phyloP scores from a whole-genome alignment of 108 stramenopile species.

The Skeletonema potamos region DNA sequence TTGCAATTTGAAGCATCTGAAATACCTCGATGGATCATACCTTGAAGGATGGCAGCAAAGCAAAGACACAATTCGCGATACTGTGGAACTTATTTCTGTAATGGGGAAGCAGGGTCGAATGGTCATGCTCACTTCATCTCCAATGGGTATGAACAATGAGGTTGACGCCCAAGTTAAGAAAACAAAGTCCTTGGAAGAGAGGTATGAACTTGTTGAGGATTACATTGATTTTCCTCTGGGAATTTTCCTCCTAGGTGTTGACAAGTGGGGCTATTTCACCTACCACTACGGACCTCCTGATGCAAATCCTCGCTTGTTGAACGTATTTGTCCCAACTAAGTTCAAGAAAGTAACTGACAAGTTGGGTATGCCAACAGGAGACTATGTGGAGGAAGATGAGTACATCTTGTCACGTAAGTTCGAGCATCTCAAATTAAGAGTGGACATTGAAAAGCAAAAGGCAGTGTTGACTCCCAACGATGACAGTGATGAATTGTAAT shows the following conservation, averaged over 20 bases:
- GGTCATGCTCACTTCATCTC: constrained; percentile 22
- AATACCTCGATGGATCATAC: constrained; percentile 44
- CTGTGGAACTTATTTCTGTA: constrained; percentile 28
- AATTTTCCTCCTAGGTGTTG: constrained; percentile 32
- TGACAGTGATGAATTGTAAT: neutral
- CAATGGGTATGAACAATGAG: neutral
- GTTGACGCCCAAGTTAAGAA: neutral
- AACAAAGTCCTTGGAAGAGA: constrained; percentile 9
- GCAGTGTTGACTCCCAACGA: constrained; percentile 3
- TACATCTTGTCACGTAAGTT: constrained; percentile 5
- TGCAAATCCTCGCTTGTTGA: neutral
- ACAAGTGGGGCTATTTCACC: constrained; percentile 31
- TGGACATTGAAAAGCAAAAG: no score
- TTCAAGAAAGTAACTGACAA: constrained; percentile 18
- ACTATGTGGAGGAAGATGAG: constrained; percentile 3
- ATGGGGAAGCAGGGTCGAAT: constrained; percentile 17
- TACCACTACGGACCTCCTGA: constrained; percentile 18
- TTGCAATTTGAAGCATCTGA: constrained; percentile 24
- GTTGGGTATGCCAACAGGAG: constrained; percentile 14
- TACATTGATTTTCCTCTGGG: constrained; percentile 30
- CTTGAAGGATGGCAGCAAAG: constrained; percentile 28
- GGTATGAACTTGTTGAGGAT: constrained; percentile 21
- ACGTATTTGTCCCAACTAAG: constrained; percentile 1
- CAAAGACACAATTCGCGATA: constrained; percentile 1
- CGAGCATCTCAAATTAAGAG: constrained; percentile 14